Base-by-base conservation (phyloP, 192 early-diverging fungal genomes). In the Linnemannia exigua region DNA sequence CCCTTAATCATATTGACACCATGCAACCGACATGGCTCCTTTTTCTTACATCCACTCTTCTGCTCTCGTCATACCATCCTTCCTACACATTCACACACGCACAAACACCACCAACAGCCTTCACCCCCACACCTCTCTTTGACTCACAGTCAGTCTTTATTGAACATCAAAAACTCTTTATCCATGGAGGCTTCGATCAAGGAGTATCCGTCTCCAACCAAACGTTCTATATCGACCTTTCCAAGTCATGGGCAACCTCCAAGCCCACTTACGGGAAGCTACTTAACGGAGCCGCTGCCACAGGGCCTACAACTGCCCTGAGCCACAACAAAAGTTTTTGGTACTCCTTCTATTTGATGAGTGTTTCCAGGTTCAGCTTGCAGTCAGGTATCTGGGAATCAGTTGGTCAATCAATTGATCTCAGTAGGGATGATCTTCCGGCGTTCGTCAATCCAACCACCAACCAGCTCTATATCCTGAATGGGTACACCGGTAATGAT, bases 201-300 rank as follows among this genome's bases (percentile, higher is more conserved):
- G 4, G 20, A 41, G 5, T 2, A 44, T 15, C 66, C 41, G 22
- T 19, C 54, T 48, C 48, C n/a, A n/a, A n/a, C 2, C 79, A 80
- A 63, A 68, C 48, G 6, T 80, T 80, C 33, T 72, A 63, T 31
- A 74, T 80, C 72, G 79, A 80, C 37, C 72, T 74, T 2, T 80
- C 79, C 11, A 67, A 8, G 1, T 37, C 25, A 47, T 74, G 72
- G 72, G 41, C 61, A 14, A 68, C 79, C 44, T 41, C 70, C 15
- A 25, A 48, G 35, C 79, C 79, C 5, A 63, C 67, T 28, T 75
- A 52, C 41, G 41, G 51, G 22, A 33, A 54, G 15, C 46, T 80
- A 1, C 28, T 47, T 0, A 46, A 68, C 20, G 51, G 25, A 5
- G n/a, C 67, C 58, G 25, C 58, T 9, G 58, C 31, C 12, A 63